These are phyloP conservation scores for Rhodotorula sp. DNA, from an alignment of 1,284 basidiomycete species.

Conservation along the genomic window DNA sequence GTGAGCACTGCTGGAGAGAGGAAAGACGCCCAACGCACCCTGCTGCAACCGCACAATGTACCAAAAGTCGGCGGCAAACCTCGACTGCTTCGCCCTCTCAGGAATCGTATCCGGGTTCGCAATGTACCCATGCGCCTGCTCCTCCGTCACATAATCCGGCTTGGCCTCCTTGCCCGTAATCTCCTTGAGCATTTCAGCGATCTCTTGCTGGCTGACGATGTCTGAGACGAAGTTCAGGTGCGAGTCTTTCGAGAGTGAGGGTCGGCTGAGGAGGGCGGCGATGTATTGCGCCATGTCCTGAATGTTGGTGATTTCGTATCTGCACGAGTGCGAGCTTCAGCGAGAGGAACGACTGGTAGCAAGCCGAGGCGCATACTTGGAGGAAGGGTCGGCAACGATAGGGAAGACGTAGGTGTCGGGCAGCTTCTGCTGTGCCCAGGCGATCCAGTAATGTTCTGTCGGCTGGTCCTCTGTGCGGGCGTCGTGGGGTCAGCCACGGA, in stretches of 20 bases:
- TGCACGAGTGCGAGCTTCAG: too few species aligned
- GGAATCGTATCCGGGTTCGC: not conserved
- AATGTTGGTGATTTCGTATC: too few species aligned
- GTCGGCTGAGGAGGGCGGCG: not conserved
- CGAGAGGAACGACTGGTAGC: too few species aligned
- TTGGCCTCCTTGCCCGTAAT: not conserved
- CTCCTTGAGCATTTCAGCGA: not conserved
- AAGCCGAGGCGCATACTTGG: not conserved
- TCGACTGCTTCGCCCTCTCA: not conserved
- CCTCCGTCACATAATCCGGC: not conserved
- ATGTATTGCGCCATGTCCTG: constrained; percentile 1
- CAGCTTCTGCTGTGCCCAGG: not conserved
- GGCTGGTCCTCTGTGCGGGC: not conserved
- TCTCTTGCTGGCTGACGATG: not conserved
- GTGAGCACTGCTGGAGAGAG: not conserved
- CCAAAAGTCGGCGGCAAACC: constrained; percentile 1
- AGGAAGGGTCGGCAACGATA: not conserved
- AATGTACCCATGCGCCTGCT: constrained; percentile 2
- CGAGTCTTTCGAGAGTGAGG: not conserved
- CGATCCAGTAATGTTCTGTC: not conserved
- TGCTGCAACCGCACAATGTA: constrained; percentile 7
- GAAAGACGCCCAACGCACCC: not conserved
- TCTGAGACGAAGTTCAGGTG: constrained; percentile 3
- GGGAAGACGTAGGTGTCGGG: constrained; percentile 2
- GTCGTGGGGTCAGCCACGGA: not conserved